Percentiles rank a stretch among this genome's conserved stretches.
Conservation (phyloP, 257 asterid genomes). For the Rauvolfia tetraphylla region DNA sequence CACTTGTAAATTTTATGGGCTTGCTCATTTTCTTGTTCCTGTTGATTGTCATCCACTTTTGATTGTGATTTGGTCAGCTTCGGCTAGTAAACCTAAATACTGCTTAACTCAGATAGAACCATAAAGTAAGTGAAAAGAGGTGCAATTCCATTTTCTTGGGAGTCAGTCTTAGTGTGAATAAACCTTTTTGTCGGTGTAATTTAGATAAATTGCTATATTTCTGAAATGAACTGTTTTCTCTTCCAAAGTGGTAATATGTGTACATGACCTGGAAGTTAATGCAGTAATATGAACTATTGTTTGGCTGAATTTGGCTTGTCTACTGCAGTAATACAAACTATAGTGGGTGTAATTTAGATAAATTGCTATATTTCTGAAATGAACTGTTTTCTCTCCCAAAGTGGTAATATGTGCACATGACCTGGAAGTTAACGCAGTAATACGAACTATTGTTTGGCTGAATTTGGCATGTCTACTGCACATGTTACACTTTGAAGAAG, state of each 20-base stretch:
- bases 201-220: neutral
- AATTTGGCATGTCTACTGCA: neutral
- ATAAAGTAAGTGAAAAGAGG: neutral
- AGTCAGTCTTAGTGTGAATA: too few species aligned
- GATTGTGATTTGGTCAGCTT: neutral
- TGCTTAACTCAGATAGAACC: neutral
- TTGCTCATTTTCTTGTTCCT: slow-evolving; percentile 10
- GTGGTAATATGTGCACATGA: neutral
- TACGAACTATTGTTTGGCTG: neutral
- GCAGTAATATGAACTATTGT: neutral
- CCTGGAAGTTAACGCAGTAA: neutral
- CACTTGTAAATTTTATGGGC: slow-evolving; percentile 6
- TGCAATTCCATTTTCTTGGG: neutral
- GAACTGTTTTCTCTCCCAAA: neutral
- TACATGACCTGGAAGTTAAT: neutral
- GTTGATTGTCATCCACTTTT: neutral
- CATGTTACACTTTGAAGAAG: neutral
- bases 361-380: neutral
- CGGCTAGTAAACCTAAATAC: neutral
- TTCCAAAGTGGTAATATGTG: neutral
- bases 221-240: neutral
- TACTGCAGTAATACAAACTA: too few species aligned
- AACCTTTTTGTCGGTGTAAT: neutral
- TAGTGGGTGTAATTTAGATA: neutral
- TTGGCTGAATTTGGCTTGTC: neutral